Conservation (phyloP, 306 rosid genomes). For the Ormosia semicastrata region DNA sequence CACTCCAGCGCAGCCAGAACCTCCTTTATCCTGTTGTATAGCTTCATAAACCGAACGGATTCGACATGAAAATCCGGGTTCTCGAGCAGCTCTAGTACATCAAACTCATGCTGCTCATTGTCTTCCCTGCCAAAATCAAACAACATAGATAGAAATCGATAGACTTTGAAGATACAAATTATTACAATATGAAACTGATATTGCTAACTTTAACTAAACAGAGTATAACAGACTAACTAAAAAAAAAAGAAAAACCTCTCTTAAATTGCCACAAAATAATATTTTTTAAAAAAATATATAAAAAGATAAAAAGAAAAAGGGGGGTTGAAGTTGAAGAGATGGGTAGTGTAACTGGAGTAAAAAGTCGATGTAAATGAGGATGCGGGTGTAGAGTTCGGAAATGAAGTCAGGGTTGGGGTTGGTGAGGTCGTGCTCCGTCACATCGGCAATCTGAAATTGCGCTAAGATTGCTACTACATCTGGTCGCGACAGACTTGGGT, state of each 20-base stretch:
- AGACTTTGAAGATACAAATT: too few relatives aligned
- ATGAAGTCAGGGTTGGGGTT: constrained; percentile 53
- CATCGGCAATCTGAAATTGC: constrained; percentile 49
- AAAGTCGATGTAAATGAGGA: constrained; percentile 55
- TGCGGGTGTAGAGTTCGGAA: constrained; percentile 55
- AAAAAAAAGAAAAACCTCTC: too few relatives aligned
- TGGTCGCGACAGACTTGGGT: constrained; percentile 51
- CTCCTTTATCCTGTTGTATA: constrained; percentile 54
- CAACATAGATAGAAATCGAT: too few relatives aligned
- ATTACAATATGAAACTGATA: too few relatives aligned
- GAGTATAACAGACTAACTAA: too few relatives aligned
- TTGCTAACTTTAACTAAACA: too few relatives aligned
- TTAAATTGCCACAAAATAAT: too few relatives aligned
- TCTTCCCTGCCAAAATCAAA: constrained; percentile 60
- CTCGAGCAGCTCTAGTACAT: constrained; percentile 72
- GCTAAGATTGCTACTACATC: constrained; percentile 45
- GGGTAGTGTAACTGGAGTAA: constrained; percentile 38
- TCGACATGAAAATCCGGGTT: constrained; percentile 63
- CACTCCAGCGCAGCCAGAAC: constrained; percentile 51
- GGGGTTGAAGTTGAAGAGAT: too few relatives aligned
- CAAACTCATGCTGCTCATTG: constrained; percentile 66
- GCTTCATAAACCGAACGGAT: constrained; percentile 43
- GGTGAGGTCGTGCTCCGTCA: constrained; percentile 58
- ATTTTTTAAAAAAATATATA: too few relatives aligned
- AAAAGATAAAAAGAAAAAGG: not conserved